Percentiles rank a stretch among this genome's conserved stretches.
phyloP scores from a whole-genome alignment of 805 yeast species.

The Ogataea kodamae region DNA sequence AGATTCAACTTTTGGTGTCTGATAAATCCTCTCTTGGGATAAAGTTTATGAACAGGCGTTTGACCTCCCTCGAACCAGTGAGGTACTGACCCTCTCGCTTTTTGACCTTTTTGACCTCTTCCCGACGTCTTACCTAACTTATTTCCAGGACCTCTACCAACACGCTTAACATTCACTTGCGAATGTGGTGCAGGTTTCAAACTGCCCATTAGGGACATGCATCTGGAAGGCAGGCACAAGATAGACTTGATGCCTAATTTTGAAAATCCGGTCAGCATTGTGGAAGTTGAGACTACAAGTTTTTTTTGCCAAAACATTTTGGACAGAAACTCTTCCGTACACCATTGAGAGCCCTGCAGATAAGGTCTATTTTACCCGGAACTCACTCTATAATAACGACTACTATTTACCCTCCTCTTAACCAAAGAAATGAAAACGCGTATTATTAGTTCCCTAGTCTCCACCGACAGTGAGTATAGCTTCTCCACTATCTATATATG shows the following conservation, averaged over 20 bases:
- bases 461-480: no score
- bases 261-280: slow-evolving; percentile 3
- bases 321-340: slow-evolving; percentile 4
- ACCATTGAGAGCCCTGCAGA: no score
- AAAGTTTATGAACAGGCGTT: slow-evolving; percentile 79
- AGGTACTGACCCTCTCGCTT: slow-evolving; percentile 87
- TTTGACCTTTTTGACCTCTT: slow-evolving; percentile 98
- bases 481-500: no score
- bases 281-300: background rate
- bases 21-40: slow-evolving; percentile 87
- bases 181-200: slow-evolving; percentile 62
- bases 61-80: slow-evolving; percentile 99
- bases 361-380: no score
- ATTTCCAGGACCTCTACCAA: slow-evolving; percentile 96
- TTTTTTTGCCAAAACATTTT: slow-evolving; percentile 4
- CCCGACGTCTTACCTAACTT: slow-evolving; percentile 94
- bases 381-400: no score
- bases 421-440: no score
- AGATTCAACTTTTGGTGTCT: slow-evolving; percentile 54
- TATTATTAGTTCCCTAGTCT: no score
- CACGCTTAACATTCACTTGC: slow-evolving; percentile 58
- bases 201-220: slow-evolving; percentile 47
- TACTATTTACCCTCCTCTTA: no score
- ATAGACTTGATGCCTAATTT: slow-evolving; percentile 1
- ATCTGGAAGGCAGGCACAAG: slow-evolving; percentile 24